Evolutionary conservation across 73 alveolate species (phyloP).

Genomic region (Uronychia binucleata): DNA sequence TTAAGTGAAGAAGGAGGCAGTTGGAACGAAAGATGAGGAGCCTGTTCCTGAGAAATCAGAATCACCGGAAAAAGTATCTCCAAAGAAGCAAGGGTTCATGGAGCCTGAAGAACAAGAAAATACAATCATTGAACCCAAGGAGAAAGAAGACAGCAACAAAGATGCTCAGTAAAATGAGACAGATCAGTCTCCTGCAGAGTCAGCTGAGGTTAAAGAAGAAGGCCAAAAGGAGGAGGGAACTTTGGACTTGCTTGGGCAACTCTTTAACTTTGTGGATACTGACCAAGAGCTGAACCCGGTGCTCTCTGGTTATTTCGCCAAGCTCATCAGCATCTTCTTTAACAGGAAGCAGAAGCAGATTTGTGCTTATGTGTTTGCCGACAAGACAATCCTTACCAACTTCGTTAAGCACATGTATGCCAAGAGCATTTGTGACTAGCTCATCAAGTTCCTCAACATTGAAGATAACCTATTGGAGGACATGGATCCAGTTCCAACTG

Average conservation of each 20-base stretch:
- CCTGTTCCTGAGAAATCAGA: no score
- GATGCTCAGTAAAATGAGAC: no score
- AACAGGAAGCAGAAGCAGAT: slow-evolving; percentile 29
- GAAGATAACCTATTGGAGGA: slow-evolving; percentile 21
- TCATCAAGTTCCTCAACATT: slow-evolving; percentile 43
- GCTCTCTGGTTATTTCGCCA: slow-evolving; percentile 58
- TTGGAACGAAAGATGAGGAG: not conserved
- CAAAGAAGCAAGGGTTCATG: not conserved
- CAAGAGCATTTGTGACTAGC: slow-evolving; percentile 46
- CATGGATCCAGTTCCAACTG: not conserved
- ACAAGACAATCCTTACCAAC: not conserved
- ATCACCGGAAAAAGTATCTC: not conserved
- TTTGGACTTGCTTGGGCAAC: slow-evolving; percentile 34
- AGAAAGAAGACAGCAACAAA: no score
- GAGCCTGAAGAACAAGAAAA: not conserved
- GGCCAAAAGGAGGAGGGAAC: not conserved
- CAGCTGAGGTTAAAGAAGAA: not conserved
- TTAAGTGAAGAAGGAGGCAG: not conserved
- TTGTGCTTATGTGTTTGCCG: not conserved
- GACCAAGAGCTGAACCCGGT: slow-evolving; percentile 54
- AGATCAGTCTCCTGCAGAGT: not conserved
- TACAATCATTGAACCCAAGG: not conserved
- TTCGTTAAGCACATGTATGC: slow-evolving; percentile 31
- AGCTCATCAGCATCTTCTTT: slow-evolving; percentile 32
- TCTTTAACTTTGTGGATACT: slow-evolving; percentile 31